Base-by-base conservation (phyloP, 495 filamentous ascomycete genomes). In the Diplogelasinospora grovesii region DNA sequence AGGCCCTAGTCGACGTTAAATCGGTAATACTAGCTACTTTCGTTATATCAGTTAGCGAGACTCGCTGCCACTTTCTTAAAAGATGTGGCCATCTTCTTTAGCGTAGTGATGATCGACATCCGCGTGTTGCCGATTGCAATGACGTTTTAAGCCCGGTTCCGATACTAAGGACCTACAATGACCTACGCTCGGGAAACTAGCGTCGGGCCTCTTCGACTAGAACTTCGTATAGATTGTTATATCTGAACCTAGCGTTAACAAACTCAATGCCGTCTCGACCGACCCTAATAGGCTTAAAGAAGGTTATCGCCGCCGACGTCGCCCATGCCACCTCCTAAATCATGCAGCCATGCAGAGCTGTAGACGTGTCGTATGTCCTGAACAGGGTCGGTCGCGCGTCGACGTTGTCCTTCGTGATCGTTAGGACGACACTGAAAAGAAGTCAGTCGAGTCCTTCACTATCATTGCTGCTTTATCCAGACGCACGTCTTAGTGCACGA, bases 301-400 rank as follows among this genome's bases (percentile, higher is more conserved):
- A 63, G 2, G 44, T 26, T 0, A 54, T 42, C 14, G 59, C 59
- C 1, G 59, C 59, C 2, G 56, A 56, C 4, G 59, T 63, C 8
- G 59, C 59, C 3, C 56, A 41, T 3, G 53, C 53, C 0, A 53
- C 56, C 24, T 63, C 42, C 51, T 51, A 57, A 10, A 62, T 60
- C 14, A 15, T 23, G 32, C 24, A 6, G 20, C 24, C 26, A 19
- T 39, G 2, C 6, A 37, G 25, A 19, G 11, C 3, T 8, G 19
- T n/a, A 3, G 13, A 3, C 24, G n/a, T 8, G 18, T 46, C 36
- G 32, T 35, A 46, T 22, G 14, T 41, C 29, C 16, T 28, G 15
- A 18, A 15, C n/a, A 15, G 11, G 16, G 15, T 36, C 19, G 15
- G 22, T 14, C 3, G 21, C 8, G n/a, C 23, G 8, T 15, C 28